phyloP scores from a whole-genome alignment of 2,329 filamentous ascomycete species.

The Fusarium falciforme region DNA sequence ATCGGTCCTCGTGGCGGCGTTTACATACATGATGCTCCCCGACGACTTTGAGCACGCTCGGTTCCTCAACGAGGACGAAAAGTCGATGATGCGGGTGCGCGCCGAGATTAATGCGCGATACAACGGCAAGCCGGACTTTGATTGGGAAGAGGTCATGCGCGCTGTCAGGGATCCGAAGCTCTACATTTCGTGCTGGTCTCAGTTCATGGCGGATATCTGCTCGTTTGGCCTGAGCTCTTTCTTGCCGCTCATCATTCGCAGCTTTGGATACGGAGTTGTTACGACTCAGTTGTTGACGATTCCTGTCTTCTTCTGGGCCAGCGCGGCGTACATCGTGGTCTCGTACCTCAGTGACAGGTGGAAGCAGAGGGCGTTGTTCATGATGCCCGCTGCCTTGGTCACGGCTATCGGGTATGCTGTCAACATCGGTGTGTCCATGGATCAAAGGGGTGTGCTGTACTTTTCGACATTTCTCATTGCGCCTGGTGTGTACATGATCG shows the following conservation, averaged over 20 bases:
- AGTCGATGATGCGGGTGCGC: constrained; percentile 1
- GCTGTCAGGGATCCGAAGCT: constrained; percentile 5
- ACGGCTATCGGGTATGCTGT: not conserved
- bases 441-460: not conserved
- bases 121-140: not conserved
- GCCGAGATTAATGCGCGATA: not conserved
- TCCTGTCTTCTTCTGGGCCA: not conserved
- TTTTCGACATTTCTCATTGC: not conserved
- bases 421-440: not conserved
- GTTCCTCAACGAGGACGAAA: constrained; percentile 54
- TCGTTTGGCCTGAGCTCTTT: constrained; percentile 21
- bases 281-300: not conserved
- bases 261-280: constrained; percentile 1
- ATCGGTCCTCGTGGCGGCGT: constrained; percentile 22
- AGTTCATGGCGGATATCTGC: constrained; percentile 10
- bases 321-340: not conserved
- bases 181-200: not conserved
- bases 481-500: not conserved
- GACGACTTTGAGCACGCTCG: constrained; percentile 54
- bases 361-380: not conserved
- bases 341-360: not conserved
- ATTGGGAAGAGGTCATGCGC: constrained; percentile 5
- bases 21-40: constrained; percentile 31
- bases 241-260: constrained; percentile 19
- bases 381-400: not conserved